Base-by-base conservation (phyloP, 2,329 filamentous ascomycete genomes). In the Nigrospora osmanthi region DNA sequence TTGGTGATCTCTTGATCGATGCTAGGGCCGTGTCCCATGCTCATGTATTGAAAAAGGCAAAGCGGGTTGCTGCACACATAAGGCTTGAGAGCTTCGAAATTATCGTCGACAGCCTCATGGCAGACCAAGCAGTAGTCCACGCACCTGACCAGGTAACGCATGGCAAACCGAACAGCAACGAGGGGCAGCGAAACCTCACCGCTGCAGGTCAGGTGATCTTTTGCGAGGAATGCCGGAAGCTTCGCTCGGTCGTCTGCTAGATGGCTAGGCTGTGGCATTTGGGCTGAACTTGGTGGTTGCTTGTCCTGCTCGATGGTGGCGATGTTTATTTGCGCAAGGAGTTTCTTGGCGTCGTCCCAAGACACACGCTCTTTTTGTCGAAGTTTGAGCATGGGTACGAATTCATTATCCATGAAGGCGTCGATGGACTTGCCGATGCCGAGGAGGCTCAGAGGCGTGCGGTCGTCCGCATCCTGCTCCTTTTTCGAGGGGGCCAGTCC, bases 111-210 rank as follows among this genome's bases (percentile, higher is more conserved):
- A 52, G 75, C 83, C 52, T 77, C 76, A 61, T 94, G 87, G 56
- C 90, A 96, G 19, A 90, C 81, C 44, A 95, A 75, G 61, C 90
- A 96, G 61, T 91, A 95, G 44, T 93, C 82, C 0, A 87, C 89
- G 60, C 88, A 95, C 47, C 80, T 82, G 9, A 86, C 76, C 48
- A 95, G 80, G 55, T 89, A 86, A 1, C 83, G 81, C 23, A 95
- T 69, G 0, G 81, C 73, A 53, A 90, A 93, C 52, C 94, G 85
- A 73, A 88, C 87, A 2, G 75, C 72, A 28, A 78, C 52, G 28
- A 83, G 61, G 2, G 76, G 74, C 33, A 81, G 64, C 38, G 76
- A 81, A 32, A 68, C 53, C 14, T 66, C 54, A 1, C 56, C 56
- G 28, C 64, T 55, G 13, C 48, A 52, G 10, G 50, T 42, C 0